Evolutionary conservation across 805 yeast genomes (phyloP).

Genomic region (Ogataea pilisensis): DNA sequence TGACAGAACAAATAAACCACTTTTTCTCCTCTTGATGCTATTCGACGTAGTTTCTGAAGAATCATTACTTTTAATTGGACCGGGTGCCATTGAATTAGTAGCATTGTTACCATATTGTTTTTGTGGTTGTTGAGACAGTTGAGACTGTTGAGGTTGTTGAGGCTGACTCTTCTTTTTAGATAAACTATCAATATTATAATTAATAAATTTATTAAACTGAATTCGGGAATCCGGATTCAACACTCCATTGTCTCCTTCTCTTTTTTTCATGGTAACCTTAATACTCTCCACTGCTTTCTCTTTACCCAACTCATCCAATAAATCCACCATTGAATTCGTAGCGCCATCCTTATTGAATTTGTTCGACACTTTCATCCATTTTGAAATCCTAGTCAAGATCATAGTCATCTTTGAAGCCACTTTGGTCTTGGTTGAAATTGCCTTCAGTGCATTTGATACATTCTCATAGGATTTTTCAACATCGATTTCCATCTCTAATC

Average conservation of each 20-base stretch:
- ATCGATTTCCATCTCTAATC: constrained; percentile 31
- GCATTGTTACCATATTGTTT: too few relatives aligned
- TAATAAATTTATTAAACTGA: constrained; percentile 27
- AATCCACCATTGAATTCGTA: constrained; percentile 48
- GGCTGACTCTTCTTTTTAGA: constrained; percentile 5
- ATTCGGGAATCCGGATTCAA: constrained; percentile 25
- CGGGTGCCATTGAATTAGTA: not conserved
- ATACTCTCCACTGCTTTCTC: constrained; percentile 41
- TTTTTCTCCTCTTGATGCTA: constrained; percentile 5
- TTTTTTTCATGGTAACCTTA: constrained; percentile 21
- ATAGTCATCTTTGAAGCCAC: constrained; percentile 34
- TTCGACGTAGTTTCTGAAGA: not conserved
- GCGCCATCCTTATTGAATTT: constrained; percentile 45
- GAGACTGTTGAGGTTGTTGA: constrained; percentile 1
- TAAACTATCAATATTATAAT: constrained; percentile 21
- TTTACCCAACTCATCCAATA: constrained; percentile 50
- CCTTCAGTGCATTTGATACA: constrained; percentile 22
- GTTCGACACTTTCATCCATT: constrained; percentile 37
- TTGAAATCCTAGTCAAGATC: constrained; percentile 32
- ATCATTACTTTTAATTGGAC: not conserved
- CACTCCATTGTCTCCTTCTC: constrained; percentile 26
- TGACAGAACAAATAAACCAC: constrained; percentile 24
- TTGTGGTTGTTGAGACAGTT: not conserved
- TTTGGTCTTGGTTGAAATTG: constrained; percentile 23
- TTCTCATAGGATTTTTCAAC: constrained; percentile 30